Percentiles rank a stretch among this genome's conserved stretches.
Conservation (phyloP, 805 yeast genomes). For the Metschnikowia colocasiae region DNA sequence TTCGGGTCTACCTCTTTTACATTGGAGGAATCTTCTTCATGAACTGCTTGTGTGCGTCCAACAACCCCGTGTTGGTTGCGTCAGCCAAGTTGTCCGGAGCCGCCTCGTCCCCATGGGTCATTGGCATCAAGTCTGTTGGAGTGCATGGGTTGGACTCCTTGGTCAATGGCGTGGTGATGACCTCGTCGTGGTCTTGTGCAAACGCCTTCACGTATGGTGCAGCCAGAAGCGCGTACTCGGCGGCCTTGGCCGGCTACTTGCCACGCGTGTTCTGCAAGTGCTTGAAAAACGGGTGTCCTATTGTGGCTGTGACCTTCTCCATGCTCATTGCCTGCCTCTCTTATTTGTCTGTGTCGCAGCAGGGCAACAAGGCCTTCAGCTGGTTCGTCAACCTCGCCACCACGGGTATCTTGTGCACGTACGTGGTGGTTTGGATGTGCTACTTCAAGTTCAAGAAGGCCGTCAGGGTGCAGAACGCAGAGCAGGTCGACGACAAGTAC, state of each 20-base stretch:
- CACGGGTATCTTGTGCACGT: conserved; percentile 58
- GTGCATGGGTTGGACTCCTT: conserved; percentile 33
- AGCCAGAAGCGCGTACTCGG: conserved; percentile 44
- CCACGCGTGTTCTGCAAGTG: conserved; percentile 64
- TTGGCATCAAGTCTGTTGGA: conserved; percentile 34
- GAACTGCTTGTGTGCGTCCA: conserved; percentile 33
- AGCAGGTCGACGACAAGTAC: conserved; percentile 17
- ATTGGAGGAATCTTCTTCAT: conserved; percentile 38
- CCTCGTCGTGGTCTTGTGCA: conserved; percentile 38
- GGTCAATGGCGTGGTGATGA: conserved; percentile 32
- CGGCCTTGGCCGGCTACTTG: conserved; percentile 83
- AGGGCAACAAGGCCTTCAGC: conserved; percentile 59
- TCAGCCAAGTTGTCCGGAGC: conserved; percentile 36
- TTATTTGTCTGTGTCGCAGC: conserved; percentile 42
- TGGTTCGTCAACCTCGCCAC: conserved; percentile 71
- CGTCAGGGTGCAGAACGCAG: conserved; percentile 36
- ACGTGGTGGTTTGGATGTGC: conserved; percentile 56
- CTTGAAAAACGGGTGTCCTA: conserved; percentile 66
- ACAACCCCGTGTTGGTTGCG: conserved; percentile 27
- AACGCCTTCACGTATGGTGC: conserved; percentile 36
- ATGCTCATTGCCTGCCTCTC: conserved; percentile 31
- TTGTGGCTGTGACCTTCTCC: conserved; percentile 50
- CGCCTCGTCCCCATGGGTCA: conserved; percentile 37
- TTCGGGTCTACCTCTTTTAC: conserved; percentile 34
- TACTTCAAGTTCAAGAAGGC: conserved; percentile 41